These are phyloP conservation scores for Suhomyces taliae DNA, from an alignment of 1,139 yeast genomes.

Conservation along the genomic window DNA sequence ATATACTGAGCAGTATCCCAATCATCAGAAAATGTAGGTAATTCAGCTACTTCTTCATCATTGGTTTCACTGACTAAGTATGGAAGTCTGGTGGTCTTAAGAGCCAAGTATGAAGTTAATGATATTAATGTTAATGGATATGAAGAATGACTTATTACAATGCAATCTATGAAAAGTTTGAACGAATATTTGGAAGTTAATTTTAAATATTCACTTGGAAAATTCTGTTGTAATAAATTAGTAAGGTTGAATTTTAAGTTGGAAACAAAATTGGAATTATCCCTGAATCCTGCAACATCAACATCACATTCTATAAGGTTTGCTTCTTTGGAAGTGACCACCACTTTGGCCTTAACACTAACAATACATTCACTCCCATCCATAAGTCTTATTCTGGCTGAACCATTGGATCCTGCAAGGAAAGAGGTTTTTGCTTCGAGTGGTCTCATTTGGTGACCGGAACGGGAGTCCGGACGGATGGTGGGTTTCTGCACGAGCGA, in stretches of 20 bases:
- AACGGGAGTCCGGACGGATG: constrained; percentile 81
- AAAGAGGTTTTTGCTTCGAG: constrained; percentile 79
- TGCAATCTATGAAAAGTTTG: constrained; percentile 74
- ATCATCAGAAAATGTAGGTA: constrained; percentile 89
- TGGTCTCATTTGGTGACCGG: constrained; percentile 74
- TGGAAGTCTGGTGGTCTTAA: constrained; percentile 77
- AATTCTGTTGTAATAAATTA: constrained; percentile 48
- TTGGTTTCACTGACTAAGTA: constrained; percentile 61
- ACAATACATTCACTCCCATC: constrained; percentile 94
- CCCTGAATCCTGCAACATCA: constrained; percentile 71
- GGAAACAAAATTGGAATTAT: constrained; percentile 63
- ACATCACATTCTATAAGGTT: constrained; percentile 71
- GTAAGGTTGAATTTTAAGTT: constrained; percentile 55
- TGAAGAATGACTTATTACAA: constrained; percentile 63
- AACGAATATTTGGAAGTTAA: constrained; percentile 74
- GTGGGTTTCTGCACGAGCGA: constrained; percentile 65
- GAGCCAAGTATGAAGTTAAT: constrained; percentile 75
- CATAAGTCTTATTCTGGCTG: constrained; percentile 77
- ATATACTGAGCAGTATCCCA: constrained; percentile 63
- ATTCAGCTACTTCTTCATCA: constrained; percentile 68
- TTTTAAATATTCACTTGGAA: constrained; percentile 50
- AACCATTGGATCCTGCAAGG: constrained; percentile 86
- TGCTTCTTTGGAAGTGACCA: constrained; percentile 44
- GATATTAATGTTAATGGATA: constrained; percentile 81
- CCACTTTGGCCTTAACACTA: constrained; percentile 84